A percentile compares a stretch with the other conserved stretches of the same genome.
Evolutionary conservation across 805 yeast species (phyloP).

Genomic region (Kodamaea fukazawae): DNA sequence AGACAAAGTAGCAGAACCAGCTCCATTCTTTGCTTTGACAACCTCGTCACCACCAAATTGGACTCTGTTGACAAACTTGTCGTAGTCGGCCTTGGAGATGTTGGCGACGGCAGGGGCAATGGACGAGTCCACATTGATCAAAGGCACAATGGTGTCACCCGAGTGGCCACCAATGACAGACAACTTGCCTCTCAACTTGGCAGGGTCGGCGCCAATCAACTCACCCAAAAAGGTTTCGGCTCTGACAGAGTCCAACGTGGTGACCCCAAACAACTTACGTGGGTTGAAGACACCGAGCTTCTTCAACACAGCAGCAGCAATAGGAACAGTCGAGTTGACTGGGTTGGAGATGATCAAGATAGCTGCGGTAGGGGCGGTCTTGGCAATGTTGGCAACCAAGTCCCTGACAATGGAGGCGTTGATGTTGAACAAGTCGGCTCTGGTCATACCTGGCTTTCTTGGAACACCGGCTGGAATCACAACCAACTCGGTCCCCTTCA

Average conservation of each 20-base stretch:
- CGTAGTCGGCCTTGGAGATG: slow-evolving; percentile 17
- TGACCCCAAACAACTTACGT: slow-evolving; percentile 44
- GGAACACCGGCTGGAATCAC: slow-evolving; percentile 49
- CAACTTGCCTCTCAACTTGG: slow-evolving; percentile 35
- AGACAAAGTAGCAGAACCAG: slow-evolving; percentile 91
- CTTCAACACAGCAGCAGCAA: slow-evolving; percentile 49
- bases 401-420: slow-evolving; percentile 45
- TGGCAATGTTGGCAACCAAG: slow-evolving; percentile 39
- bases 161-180: slow-evolving; percentile 48
- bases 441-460: slow-evolving; percentile 48
- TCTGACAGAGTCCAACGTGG: slow-evolving; percentile 45
- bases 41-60: slow-evolving; percentile 90
- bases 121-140: slow-evolving; percentile 20
- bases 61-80: slow-evolving; percentile 37
- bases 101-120: slow-evolving; percentile 18
- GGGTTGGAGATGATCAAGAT: slow-evolving; percentile 46
- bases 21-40: slow-evolving; percentile 90
- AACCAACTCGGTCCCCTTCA: slow-evolving; percentile 39
- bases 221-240: slow-evolving; percentile 46
- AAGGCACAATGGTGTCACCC: slow-evolving; percentile 47
- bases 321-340: slow-evolving; percentile 46
- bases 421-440: slow-evolving; percentile 47
- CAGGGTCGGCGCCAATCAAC: slow-evolving; percentile 31
- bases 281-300: slow-evolving; percentile 47
- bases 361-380: slow-evolving; percentile 41